phyloP scores from a whole-genome alignment of 164 flowering plant genomes.

The Akebia trifoliata region DNA sequence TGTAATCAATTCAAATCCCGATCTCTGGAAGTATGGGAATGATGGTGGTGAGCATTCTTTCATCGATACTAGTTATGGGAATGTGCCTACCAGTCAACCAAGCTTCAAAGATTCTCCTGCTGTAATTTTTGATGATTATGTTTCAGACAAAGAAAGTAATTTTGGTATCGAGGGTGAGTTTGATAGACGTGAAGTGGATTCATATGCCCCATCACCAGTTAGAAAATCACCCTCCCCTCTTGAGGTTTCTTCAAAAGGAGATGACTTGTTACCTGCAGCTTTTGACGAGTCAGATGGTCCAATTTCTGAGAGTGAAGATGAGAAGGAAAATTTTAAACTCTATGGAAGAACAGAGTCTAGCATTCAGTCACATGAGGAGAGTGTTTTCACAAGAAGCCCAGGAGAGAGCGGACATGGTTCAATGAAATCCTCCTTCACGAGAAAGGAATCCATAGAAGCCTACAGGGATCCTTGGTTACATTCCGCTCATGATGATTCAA shows the following conservation, averaged over 20 bases:
- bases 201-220: constrained; percentile 20
- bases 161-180: constrained; percentile 22
- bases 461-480: neutral
- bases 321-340: constrained; percentile 18
- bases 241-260: constrained; percentile 21
- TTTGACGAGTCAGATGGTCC: constrained; percentile 61
- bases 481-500: constrained; percentile 5
- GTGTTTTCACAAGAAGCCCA: constrained; percentile 5
- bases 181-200: constrained; percentile 19
- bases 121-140: constrained; percentile 57
- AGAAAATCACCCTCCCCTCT: constrained; percentile 20
- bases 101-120: constrained; percentile 20
- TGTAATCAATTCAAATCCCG: constrained; percentile 13
- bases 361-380: constrained; percentile 10
- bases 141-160: constrained; percentile 41
- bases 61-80: constrained; percentile 14
- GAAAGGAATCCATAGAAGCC: constrained; percentile 3
- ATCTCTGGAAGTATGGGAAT: constrained; percentile 10
- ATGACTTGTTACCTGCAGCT: constrained; percentile 28
- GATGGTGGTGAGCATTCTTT: constrained; percentile 23
- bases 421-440: constrained; percentile 8
- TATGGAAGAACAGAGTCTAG: constrained; percentile 8
- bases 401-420: constrained; percentile 5
- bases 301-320: constrained; percentile 53
- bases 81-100: constrained; percentile 17